phyloP scores from a whole-genome alignment of 805 yeast species.

The Dipodascus albidus region DNA sequence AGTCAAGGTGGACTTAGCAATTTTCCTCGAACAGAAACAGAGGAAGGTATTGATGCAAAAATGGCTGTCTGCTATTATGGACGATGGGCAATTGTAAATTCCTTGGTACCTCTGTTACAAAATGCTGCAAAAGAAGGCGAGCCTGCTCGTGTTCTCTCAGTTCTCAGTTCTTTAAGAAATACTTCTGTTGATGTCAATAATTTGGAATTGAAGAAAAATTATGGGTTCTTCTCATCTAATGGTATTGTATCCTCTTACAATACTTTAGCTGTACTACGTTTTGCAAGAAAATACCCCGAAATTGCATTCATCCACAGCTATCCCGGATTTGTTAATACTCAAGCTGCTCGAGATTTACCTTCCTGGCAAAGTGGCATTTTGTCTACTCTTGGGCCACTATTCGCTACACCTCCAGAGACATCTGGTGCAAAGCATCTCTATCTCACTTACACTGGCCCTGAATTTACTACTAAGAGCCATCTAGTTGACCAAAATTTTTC shows the following conservation, averaged over 20 bases:
- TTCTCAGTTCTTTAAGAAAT: constrained; percentile 17
- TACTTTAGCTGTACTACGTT: constrained; percentile 13
- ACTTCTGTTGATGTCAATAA: constrained; percentile 15
- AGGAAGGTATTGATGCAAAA: constrained; percentile 20
- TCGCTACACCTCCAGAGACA: constrained; percentile 9
- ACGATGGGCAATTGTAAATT: constrained; percentile 16
- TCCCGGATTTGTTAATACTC: constrained; percentile 20
- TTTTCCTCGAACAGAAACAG: constrained; percentile 26
- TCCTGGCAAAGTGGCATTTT: constrained; percentile 11
- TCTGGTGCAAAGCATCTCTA: constrained; percentile 18
- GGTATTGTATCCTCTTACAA: constrained; percentile 12
- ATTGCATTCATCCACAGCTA: constrained; percentile 16
- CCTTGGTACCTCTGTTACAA: constrained; percentile 16
- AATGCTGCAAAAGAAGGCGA: constrained; percentile 14
- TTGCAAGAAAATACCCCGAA: constrained; percentile 15
- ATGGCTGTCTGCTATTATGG: constrained; percentile 21
- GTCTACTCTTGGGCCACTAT: constrained; percentile 1
- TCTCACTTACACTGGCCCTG: constrained; percentile 10
- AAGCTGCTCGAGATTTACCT: constrained; percentile 13
- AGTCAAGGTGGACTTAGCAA: constrained; percentile 13
- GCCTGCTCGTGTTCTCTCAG: constrained; percentile 19
- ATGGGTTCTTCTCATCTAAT: constrained; percentile 8
- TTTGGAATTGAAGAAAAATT: constrained; percentile 18
- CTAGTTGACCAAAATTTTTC: constrained; percentile 8
- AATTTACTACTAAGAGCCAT: constrained; percentile 14